Percentiles rank a stretch among this genome's conserved stretches.
These are phyloP conservation scores for Brassica balearica DNA, from an alignment of 441 rosid species.

Conservation along the genomic window DNA sequence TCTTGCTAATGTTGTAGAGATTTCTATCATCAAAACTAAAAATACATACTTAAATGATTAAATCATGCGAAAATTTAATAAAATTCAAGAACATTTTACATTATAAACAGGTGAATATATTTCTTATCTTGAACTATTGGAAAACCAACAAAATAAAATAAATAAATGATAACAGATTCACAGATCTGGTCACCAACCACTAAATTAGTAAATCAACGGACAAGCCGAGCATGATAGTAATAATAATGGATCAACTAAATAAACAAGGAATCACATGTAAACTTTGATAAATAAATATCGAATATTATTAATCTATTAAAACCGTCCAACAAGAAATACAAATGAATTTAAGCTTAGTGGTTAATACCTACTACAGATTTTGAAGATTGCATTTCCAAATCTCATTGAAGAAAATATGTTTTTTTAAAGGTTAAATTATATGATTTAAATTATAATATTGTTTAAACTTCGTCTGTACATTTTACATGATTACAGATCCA, in stretches of 20 bases:
- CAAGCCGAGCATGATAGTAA: slow-evolving; percentile 6
- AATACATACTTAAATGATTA: neutral
- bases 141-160: neutral
- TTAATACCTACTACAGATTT: neutral
- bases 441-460: neutral
- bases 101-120: neutral
- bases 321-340: neutral
- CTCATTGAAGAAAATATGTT: no score
- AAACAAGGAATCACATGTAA: neutral
- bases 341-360: slow-evolving; percentile 1
- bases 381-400: neutral
- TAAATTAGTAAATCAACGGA: slow-evolving; percentile 13
- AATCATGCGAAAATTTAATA: neutral
- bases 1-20: neutral
- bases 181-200: slow-evolving; percentile 35
- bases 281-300: neutral
- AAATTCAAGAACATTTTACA: neutral
- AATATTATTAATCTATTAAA: neutral
- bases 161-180: neutral
- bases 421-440: neutral
- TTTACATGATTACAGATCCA: neutral
- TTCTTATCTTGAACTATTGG: neutral
- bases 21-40: neutral
- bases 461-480: neutral
- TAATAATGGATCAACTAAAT: neutral